phyloP scores from a whole-genome alignment of 345 rosid genomes.

The Heritiera fomes region DNA sequence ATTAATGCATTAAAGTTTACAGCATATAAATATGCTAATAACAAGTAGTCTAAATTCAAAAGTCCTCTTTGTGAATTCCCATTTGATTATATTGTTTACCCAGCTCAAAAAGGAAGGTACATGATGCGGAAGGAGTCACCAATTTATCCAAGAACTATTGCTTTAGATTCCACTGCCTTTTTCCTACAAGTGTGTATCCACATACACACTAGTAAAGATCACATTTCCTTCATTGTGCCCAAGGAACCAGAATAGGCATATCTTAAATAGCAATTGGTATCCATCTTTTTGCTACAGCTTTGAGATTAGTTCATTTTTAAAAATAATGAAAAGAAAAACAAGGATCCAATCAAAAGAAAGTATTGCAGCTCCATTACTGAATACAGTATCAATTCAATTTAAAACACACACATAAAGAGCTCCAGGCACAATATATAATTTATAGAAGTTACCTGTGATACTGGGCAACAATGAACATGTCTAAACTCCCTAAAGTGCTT shows the following conservation, averaged over 20 bases:
- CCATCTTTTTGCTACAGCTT: background rate
- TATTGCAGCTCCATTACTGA: background rate
- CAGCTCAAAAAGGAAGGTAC: no score
- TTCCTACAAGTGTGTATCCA: background rate
- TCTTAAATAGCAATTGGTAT: conserved; percentile 1
- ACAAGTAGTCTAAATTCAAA: background rate
- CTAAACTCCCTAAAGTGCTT: conserved; percentile 76
- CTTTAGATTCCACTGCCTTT: background rate
- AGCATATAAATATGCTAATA: background rate
- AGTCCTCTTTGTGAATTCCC: background rate
- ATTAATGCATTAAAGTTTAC: background rate
- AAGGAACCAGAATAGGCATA: background rate
- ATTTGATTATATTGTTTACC: background rate
- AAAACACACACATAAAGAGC: background rate
- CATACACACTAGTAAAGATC: background rate
- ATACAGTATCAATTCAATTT: background rate
- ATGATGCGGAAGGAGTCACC: no score
- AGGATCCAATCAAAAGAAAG: background rate
- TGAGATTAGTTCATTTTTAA: background rate
- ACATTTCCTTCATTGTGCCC: background rate
- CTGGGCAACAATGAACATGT: conserved; percentile 56
- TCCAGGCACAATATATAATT: background rate
- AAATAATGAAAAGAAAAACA: background rate
- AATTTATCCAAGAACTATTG: background rate
- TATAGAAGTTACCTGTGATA: conserved; percentile 45